Base-by-base conservation (phyloP, 202 grass and related monocot genomes). In the Dendrocalamus latiflorus region DNA sequence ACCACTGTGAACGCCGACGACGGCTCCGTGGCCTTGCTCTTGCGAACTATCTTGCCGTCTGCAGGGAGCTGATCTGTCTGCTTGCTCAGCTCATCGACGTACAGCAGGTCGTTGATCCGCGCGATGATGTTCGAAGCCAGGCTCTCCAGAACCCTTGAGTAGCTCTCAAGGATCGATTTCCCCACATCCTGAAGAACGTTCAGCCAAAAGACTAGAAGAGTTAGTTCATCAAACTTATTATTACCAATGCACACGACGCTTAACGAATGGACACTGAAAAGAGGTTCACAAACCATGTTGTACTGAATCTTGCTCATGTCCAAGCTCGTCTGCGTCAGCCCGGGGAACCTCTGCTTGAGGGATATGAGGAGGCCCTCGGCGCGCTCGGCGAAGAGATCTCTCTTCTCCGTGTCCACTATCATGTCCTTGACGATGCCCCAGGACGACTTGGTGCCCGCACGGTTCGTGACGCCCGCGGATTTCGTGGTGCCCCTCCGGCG, bases 111-210 rank as follows among this genome's bases (percentile, higher is more conserved):
- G 70, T 98, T 91, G 41, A 98, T 93, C 25, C 93, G 88, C 1
- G 89, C 89, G 48, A 99, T 96, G 89, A n/a, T n/a, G n/a, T 99
- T 99, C 9, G 88, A 99, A 0, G 96, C 96, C 42, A 99, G 88
- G 96, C 93, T 99, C 89, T 99, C 96, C 65, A 99, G 37, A 0
- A 99, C 96, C 88, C 96, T 88, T 39, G 96, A 99, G 84, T 99
- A 99, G 49, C 96, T 89, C 84, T 99, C 96, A 9, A 99, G 84
- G 56, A 99, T 96, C 73, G 93, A 96, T 69, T 99, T 95, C 38
- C 96, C 96, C 51, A 99, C 81, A 81, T 99, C 96, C 96, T 99
- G 83, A 76, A 81, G 28, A 75, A 45, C 54, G 60, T 38, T n/a
- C 66, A 47, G 8, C 39, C 1, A 11, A 30, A 73, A 24, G 2